phyloP scores from a whole-genome alignment of 257 asterid species.

The Salvia splendens region DNA sequence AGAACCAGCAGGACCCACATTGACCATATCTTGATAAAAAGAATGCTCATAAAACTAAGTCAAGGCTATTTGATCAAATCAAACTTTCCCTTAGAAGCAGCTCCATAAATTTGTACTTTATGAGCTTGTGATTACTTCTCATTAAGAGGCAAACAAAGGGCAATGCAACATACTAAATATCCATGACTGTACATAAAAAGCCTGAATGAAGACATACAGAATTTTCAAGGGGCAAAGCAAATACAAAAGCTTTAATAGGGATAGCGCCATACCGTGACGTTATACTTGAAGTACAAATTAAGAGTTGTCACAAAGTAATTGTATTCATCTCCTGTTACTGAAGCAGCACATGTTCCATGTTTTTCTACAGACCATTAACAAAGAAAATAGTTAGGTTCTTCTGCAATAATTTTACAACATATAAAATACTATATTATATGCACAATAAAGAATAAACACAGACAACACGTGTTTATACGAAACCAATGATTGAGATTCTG shows the following conservation, averaged over 20 bases:
- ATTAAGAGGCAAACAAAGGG: not conserved
- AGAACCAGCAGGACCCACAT: not conserved
- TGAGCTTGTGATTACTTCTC: not conserved
- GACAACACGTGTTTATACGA: conserved; percentile 6
- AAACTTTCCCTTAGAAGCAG: conserved; percentile 10
- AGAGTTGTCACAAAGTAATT: conserved; percentile 68
- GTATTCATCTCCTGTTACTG: conserved; percentile 76
- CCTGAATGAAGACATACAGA: conserved; percentile 21
- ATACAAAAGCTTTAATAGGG: conserved; percentile 9
- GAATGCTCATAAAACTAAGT: conserved; percentile 3
- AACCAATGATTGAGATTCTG: conserved; percentile 10
- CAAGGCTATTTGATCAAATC: conserved; percentile 4
- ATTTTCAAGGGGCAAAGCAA: conserved; percentile 12
- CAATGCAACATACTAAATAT: conserved; percentile 13
- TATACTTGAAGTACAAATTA: conserved; percentile 75
- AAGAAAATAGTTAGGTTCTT: conserved; percentile 31
- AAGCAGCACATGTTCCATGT: conserved; percentile 87
- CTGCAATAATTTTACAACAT: conserved; percentile 5
- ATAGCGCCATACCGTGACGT: conserved; percentile 63
- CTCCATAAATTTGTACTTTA: not conserved
- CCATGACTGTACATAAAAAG: conserved; percentile 13
- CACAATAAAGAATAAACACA: conserved; percentile 2
- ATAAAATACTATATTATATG: not conserved
- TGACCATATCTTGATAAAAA: not conserved
- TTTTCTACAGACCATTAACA: conserved; percentile 56